Conservation (phyloP, 2,329 filamentous ascomycete species). For the Amauroascus niger region DNA sequence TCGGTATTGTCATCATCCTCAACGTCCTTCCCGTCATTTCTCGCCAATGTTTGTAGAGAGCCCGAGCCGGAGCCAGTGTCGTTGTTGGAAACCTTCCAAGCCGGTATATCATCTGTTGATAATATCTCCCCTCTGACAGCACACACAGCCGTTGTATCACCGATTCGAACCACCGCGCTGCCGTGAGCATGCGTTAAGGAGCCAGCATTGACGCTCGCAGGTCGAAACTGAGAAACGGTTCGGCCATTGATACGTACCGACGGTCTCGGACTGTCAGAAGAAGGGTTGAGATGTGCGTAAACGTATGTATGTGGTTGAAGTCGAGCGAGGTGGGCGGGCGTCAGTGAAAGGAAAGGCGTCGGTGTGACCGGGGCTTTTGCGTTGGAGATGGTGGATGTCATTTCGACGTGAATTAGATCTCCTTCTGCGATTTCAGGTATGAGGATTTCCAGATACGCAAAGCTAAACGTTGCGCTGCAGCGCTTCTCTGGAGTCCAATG, state of each 20-base stretch:
- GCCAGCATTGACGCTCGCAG: conserved; percentile 67
- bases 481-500: background rate
- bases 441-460: background rate
- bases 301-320: conserved; percentile 84
- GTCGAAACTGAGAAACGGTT: conserved; percentile 56
- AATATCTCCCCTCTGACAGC: conserved; percentile 82
- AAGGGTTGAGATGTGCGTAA: conserved; percentile 69
- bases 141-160: conserved; percentile 90
- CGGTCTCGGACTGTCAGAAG: conserved; percentile 39
- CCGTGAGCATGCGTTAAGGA: conserved; percentile 84
- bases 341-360: conserved; percentile 45
- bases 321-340: conserved; percentile 66
- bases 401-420: background rate
- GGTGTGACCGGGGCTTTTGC: background rate
- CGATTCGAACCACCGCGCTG: conserved; percentile 75
- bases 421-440: background rate
- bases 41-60: conserved; percentile 28
- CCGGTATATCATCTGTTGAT: conserved; percentile 61
- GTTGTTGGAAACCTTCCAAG: conserved; percentile 31
- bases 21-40: conserved; percentile 38
- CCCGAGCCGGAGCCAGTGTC: conserved; percentile 26
- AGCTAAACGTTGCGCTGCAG: background rate
- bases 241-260: conserved; percentile 75
- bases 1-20: conserved; percentile 32
- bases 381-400: conserved; percentile 1